Percentiles rank a stretch among this genome's conserved stretches.
Evolutionary conservation across 371 early-diverging fungal genomes (phyloP).

Genomic region (Mortierella sp.): DNA sequence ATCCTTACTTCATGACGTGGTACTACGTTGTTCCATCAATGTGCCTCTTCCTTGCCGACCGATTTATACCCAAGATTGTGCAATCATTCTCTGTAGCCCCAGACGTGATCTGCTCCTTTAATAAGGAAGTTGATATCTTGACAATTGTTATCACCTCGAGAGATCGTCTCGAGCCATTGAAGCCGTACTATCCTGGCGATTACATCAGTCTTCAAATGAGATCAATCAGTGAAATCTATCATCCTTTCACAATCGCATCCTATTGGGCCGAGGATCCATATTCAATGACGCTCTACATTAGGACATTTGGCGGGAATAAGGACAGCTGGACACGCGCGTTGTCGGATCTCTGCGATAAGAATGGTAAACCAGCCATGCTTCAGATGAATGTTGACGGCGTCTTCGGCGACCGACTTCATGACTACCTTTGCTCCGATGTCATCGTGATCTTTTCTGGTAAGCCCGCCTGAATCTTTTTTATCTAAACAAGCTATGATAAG

Average conservation of each 20-base stretch:
- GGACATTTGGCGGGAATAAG: constrained; percentile 29
- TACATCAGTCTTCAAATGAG: constrained; percentile 30
- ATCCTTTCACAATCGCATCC: constrained; percentile 52
- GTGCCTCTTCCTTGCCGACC: constrained; percentile 43
- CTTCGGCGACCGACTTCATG: constrained; percentile 47
- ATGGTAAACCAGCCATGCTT: constrained; percentile 8
- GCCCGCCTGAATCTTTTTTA: too few relatives aligned
- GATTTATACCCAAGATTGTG: constrained; percentile 42
- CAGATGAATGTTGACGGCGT: constrained; percentile 36
- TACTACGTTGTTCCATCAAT: constrained; percentile 43
- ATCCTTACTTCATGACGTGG: constrained; percentile 43
- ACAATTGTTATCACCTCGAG: constrained; percentile 26
- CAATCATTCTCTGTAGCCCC: constrained; percentile 29
- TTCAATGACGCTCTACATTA: constrained; percentile 46
- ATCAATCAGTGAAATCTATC: constrained; percentile 21
- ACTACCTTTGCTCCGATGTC: constrained; percentile 25
- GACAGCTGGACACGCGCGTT: constrained; percentile 38
- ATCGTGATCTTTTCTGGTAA: constrained; percentile 48
- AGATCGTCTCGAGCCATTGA: constrained; percentile 31
- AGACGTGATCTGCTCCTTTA: constrained; percentile 28
- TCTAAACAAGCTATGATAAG: background rate
- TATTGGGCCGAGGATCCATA: constrained; percentile 53
- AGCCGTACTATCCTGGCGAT: constrained; percentile 51
- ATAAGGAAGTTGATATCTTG: constrained; percentile 40
- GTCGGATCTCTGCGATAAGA: constrained; percentile 20